phyloP scores from a whole-genome alignment of 2,329 filamentous ascomycete species.

The Diaporthe vexans region DNA sequence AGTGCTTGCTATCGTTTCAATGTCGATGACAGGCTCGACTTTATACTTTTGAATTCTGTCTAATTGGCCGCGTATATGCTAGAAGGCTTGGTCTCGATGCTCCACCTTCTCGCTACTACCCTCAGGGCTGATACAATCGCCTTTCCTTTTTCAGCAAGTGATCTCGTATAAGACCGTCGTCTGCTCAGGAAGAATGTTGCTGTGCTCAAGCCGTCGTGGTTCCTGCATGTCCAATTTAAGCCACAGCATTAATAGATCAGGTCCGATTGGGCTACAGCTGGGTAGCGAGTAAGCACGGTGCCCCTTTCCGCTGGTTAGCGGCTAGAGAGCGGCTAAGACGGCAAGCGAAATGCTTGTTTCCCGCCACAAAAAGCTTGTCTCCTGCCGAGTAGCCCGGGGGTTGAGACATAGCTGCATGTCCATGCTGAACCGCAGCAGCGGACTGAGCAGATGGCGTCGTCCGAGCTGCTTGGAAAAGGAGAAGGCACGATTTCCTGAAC shows the following conservation, averaged over 20 bases:
- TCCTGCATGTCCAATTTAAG: slow-evolving; percentile 30
- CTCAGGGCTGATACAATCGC: slow-evolving; percentile 10
- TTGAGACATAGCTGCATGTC: not conserved
- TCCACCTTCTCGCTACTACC: not conserved
- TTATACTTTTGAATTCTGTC: not conserved
- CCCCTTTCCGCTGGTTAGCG: not conserved
- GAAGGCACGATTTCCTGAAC: not conserved
- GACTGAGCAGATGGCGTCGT: not conserved
- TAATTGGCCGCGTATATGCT: not conserved
- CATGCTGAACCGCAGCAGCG: slow-evolving; percentile 3
- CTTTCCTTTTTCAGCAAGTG: slow-evolving; percentile 15
- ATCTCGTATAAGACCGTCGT: slow-evolving; percentile 14
- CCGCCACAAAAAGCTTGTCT: slow-evolving; percentile 30
- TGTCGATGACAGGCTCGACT: not conserved
- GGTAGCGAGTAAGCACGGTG: slow-evolving; percentile 17
- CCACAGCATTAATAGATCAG: slow-evolving; percentile 1
- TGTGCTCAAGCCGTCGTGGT: slow-evolving; percentile 11
- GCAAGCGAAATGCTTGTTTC: slow-evolving; percentile 30
- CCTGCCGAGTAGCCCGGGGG: no score
- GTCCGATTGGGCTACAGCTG: slow-evolving; percentile 28
- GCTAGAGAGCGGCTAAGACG: slow-evolving; percentile 26
- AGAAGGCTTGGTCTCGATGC: not conserved
- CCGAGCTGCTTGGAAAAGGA: slow-evolving; percentile 1
- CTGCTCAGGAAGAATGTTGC: not conserved
- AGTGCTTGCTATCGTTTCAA: no score